Evolutionary conservation across 306 rosid genomes (phyloP), one percentile per base, ranked within the genome.

Genomic region (Acacia acuminata): DNA sequence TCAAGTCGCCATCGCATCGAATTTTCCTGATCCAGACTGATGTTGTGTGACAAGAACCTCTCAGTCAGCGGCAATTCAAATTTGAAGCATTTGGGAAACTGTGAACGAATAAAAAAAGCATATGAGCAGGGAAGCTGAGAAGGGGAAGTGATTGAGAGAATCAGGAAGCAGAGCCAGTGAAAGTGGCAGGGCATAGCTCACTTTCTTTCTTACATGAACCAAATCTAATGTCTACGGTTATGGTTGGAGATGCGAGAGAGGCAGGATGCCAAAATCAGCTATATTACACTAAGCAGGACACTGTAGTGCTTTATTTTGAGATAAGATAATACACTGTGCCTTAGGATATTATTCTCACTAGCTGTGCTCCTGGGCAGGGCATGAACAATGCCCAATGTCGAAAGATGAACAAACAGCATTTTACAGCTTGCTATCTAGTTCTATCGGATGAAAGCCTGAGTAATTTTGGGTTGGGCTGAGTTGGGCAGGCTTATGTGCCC

Each of bases 141-240:
- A 71, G 32, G 69, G n/a, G 20, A 40, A 84, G 75, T 25, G 55
- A 74, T 74, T 16, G 10, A 50, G 79, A 79, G 87, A 84, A 84
- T 79, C 58, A 68, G 7, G 16, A 14, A 84, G 72, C 58, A 32
- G 84, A 58, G 43, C 84, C 81, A 0, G 27, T 58, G 84, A 84
- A 75, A 58, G 74, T 79, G 87, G 65, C 36, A 10, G 7, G 34
- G 77, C 60, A 68, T 44, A 75, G 67, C 77, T 22, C 81, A 67
- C 83, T 53, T 73, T 56, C 12, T 32, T 15, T 58, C 65, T 58
- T 58, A 10, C 65, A 22, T 58, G 14, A 61, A 14, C 30, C 66
- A 40, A 73, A 72, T 83, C 79, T 51, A n/a, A 60, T 70, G 85
- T 50, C 17, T n/a, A 15, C 25, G 27, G 85, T 42, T 30, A 8